Conservation (phyloP, 495 filamentous ascomycete genomes). For the Tuber borchii region DNA sequence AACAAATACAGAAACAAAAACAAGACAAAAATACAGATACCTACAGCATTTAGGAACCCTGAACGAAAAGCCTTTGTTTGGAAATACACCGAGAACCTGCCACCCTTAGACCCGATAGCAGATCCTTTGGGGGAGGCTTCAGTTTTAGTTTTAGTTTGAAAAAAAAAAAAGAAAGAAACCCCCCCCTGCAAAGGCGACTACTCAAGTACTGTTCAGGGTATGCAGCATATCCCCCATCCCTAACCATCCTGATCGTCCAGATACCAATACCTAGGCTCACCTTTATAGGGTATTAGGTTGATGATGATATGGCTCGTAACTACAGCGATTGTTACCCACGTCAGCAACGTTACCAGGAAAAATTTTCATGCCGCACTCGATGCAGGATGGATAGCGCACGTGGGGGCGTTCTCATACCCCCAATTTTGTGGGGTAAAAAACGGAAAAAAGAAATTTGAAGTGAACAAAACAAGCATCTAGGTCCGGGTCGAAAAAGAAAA, state of each 20-base stretch:
- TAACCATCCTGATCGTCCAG: slow-evolving; percentile 5
- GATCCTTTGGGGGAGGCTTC: neutral
- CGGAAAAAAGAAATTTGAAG: slow-evolving; percentile 31
- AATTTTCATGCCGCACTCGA: slow-evolving; percentile 28
- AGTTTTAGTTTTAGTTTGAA: neutral
- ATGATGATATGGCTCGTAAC: slow-evolving; percentile 40
- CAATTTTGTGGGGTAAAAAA: slow-evolving; percentile 36
- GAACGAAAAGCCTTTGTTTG: slow-evolving; percentile 6
- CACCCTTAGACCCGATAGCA: neutral
- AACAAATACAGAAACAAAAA: slow-evolving; percentile 32
- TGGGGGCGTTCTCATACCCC: slow-evolving; percentile 21
- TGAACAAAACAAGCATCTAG: slow-evolving; percentile 29
- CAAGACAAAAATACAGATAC: slow-evolving; percentile 36
- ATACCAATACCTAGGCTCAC: neutral
- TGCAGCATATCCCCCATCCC: neutral
- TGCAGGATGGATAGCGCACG: slow-evolving; percentile 17
- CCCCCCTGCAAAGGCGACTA: neutral
- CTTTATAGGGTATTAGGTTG: slow-evolving; percentile 25
- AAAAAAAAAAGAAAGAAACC: neutral
- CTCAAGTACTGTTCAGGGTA: neutral
- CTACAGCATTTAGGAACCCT: slow-evolving; percentile 18
- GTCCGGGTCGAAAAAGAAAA: slow-evolving; percentile 25
- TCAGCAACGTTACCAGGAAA: slow-evolving; percentile 29
- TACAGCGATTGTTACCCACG: slow-evolving; percentile 27
- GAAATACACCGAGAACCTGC: neutral